Conservation (phyloP, 2,329 filamentous ascomycete genomes). For the Aspergillus floridensis region DNA sequence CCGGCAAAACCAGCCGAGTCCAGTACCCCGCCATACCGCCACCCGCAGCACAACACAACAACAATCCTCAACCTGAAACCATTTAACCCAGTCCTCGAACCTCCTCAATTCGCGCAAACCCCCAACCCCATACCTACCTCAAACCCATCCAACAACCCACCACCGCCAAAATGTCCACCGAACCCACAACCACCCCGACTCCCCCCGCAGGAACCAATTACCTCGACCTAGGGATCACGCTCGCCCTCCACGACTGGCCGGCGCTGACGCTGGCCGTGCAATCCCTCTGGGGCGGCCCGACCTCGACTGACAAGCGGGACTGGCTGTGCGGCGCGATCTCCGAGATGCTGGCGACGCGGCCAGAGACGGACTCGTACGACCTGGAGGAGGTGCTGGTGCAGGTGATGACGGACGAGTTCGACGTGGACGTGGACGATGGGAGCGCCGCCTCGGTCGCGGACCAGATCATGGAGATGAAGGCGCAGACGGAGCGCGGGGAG, state of each 20-base stretch:
- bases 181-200: constrained; percentile 18
- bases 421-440: constrained; percentile 87
- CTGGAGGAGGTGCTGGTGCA: constrained; percentile 82
- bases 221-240: constrained; percentile 85
- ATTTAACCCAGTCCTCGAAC: background rate
- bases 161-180: constrained; percentile 21
- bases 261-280: constrained; percentile 82
- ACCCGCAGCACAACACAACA: background rate
- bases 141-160: background rate
- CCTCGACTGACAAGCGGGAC: constrained; percentile 83
- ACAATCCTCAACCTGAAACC: no score
- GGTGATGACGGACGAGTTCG: constrained; percentile 94
- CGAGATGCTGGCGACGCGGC: constrained; percentile 66
- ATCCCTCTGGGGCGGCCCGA: constrained; percentile 82
- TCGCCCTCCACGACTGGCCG: constrained; percentile 82
- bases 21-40: no score
- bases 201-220: constrained; percentile 55
- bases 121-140: no score
- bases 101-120: background rate
- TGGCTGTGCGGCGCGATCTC: constrained; percentile 90
- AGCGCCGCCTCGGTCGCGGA: constrained; percentile 71
- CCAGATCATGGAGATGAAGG: constrained; percentile 67
- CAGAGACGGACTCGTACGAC: constrained; percentile 70
- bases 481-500: constrained; percentile 63
- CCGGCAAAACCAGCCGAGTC: no score